These are phyloP conservation scores for Stagonosporopsis vannaccii DNA, from an alignment of 2,329 filamentous ascomycete genomes.

Conservation along the genomic window DNA sequence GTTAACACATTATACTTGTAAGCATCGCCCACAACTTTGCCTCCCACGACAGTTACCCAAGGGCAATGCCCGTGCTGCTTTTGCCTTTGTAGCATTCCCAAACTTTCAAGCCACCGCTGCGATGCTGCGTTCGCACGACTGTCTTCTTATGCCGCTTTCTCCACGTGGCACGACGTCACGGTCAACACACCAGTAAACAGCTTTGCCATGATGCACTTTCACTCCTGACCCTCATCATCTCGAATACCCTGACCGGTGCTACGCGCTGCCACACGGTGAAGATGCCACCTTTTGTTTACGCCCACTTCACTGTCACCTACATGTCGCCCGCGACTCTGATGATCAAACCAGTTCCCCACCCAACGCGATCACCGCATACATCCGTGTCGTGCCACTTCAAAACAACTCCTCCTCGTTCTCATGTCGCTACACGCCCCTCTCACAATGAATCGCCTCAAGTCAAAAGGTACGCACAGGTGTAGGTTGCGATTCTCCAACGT, in stretches of 20 bases:
- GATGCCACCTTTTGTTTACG: not conserved
- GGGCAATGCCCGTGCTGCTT: too few relatives aligned
- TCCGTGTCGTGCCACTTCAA: not conserved
- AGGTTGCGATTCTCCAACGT: not conserved
- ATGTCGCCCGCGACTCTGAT: not conserved
- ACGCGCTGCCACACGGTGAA: not conserved
- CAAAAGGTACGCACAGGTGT: conserved; percentile 23
- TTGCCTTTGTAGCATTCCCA: not conserved
- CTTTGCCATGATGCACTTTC: not conserved
- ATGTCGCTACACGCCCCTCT: not conserved
- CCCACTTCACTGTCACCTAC: conserved; percentile 9
- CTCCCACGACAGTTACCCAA: not conserved
- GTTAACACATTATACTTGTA: not conserved
- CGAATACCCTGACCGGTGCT: not conserved
- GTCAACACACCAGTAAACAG: not conserved
- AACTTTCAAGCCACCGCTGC: too few relatives aligned
- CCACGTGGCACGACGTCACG: conserved; percentile 7
- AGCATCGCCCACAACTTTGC: not conserved
- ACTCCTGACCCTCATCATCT: not conserved
- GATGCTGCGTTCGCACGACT: not conserved
- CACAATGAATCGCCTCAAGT: conserved; percentile 30
- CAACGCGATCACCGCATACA: not conserved
- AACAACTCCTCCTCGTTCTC: not conserved
- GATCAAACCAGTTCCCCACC: not conserved
- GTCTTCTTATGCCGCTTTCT: not conserved